Percentiles rank a stretch among this genome's conserved stretches.
Evolutionary conservation across 768 basidiomycete species (phyloP).

Genomic region (Podaxis rugospora): DNA sequence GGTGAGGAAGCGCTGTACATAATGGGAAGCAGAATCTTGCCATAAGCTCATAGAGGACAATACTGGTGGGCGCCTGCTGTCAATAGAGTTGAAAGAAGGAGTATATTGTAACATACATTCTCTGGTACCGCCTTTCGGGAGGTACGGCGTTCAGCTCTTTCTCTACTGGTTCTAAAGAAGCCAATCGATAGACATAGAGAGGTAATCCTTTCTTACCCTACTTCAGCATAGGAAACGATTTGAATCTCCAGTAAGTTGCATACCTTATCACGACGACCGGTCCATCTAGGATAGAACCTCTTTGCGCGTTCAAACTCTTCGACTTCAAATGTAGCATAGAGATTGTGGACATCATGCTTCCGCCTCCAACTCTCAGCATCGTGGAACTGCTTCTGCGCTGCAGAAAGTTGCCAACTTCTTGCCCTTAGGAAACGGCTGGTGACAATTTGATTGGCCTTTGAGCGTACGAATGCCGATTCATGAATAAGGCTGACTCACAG

Average conservation of each 20-base stretch:
- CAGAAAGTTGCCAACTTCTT: conserved; percentile 55
- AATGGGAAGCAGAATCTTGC: conserved; percentile 58
- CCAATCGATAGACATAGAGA: conserved; percentile 71
- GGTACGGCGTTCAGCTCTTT: conserved; percentile 57
- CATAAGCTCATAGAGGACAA: conserved; percentile 68
- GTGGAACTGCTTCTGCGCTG: conserved; percentile 69
- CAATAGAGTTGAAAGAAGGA: not conserved
- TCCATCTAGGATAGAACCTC: conserved; percentile 78
- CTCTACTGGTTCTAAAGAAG: conserved; percentile 53
- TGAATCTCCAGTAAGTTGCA: conserved; percentile 8
- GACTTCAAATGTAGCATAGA: conserved; percentile 55
- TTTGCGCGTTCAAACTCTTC: conserved; percentile 58
- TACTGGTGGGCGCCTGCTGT: conserved; percentile 27
- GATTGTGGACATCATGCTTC: conserved; percentile 52
- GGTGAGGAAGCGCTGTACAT: conserved; percentile 56
- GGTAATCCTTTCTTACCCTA: conserved; percentile 56
- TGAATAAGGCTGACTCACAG: conserved; percentile 39
- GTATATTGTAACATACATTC: conserved; percentile 50
- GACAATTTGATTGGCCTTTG: not conserved
- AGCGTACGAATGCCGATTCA: not conserved
- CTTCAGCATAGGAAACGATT: not conserved
- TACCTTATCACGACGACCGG: conserved; percentile 74
- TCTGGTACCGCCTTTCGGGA: conserved; percentile 53
- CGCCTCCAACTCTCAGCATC: conserved; percentile 66
- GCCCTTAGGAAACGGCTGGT: conserved; percentile 84